Conservation (phyloP, 1,139 yeast genomes). For the Groenewaldozyma auringiensis region DNA sequence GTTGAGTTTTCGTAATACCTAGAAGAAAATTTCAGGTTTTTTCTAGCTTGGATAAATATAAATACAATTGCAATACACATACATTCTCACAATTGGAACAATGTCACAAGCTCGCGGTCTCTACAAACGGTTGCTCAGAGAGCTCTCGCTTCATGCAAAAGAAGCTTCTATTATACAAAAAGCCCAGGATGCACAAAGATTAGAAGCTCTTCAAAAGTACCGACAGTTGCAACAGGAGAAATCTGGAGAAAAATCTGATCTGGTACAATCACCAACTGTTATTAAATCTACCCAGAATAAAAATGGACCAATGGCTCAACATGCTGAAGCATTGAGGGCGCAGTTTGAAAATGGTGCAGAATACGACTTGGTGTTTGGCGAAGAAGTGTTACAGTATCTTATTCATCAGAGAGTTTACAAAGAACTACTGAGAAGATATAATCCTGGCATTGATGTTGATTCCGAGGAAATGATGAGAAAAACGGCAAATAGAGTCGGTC, state of each 20-base stretch:
- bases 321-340: slow-evolving; percentile 12
- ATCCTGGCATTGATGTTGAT: slow-evolving; percentile 71
- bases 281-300: not conserved
- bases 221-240: slow-evolving; percentile 11
- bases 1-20: not conserved
- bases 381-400: slow-evolving; percentile 49
- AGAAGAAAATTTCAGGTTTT: no score
- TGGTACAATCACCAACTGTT: slow-evolving; percentile 1
- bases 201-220: slow-evolving; percentile 22
- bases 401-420: slow-evolving; percentile 69
- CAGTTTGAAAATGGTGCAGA: slow-evolving; percentile 14
- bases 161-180: slow-evolving; percentile 24
- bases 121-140: slow-evolving; percentile 27
- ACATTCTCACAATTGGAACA: no score
- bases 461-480: slow-evolving; percentile 70
- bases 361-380: slow-evolving; percentile 32
- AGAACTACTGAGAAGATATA: slow-evolving; percentile 74
- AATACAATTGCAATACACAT: no score
- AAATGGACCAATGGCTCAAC: slow-evolving; percentile 1
- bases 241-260: not conserved
- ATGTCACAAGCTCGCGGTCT: slow-evolving; percentile 12
- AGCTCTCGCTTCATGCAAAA: slow-evolving; percentile 27
- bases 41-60: no score
- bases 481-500: slow-evolving; percentile 83
- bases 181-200: slow-evolving; percentile 18